Percentiles rank a stretch among this genome's conserved stretches.
Evolutionary conservation across 208 protist species (phyloP).

Genomic region (Leishmania braziliensis): DNA sequence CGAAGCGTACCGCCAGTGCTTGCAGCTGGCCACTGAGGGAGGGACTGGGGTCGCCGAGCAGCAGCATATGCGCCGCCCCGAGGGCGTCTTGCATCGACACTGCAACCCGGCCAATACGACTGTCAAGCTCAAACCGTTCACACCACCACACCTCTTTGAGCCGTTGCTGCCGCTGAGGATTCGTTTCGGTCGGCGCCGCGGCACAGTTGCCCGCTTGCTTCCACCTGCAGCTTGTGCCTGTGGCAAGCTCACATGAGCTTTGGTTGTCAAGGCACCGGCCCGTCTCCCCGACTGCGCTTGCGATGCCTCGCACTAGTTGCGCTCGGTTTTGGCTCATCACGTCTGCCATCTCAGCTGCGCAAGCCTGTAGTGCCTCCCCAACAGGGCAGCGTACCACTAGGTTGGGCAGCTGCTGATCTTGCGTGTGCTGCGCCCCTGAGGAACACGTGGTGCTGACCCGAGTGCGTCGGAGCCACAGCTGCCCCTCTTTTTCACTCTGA

Average conservation of each 20-base stretch:
- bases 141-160: conserved; percentile 40
- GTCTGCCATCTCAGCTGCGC: conserved; percentile 18
- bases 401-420: background rate
- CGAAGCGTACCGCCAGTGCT: conserved; percentile 22
- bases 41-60: conserved; percentile 41
- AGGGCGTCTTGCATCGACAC: conserved; percentile 37
- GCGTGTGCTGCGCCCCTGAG: background rate
- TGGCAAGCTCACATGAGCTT: background rate
- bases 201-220: background rate
- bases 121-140: conserved; percentile 32
- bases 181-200: background rate
- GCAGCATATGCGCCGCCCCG: conserved; percentile 31
- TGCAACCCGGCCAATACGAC: conserved; percentile 25
- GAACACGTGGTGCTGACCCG: background rate
- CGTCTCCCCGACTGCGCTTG: conserved; percentile 3
- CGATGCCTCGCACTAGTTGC: conserved; percentile 31
- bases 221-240: background rate
- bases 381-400: background rate
- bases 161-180: background rate
- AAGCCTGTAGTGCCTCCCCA: conserved; percentile 9
- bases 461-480: conserved; percentile 17
- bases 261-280: conserved; percentile 5
- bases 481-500: background rate
- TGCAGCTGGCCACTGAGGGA: conserved; percentile 17
- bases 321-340: conserved; percentile 26